Evolutionary conservation across 2,329 filamentous ascomycete species (phyloP).

Genomic region (Fusarium sp.): DNA sequence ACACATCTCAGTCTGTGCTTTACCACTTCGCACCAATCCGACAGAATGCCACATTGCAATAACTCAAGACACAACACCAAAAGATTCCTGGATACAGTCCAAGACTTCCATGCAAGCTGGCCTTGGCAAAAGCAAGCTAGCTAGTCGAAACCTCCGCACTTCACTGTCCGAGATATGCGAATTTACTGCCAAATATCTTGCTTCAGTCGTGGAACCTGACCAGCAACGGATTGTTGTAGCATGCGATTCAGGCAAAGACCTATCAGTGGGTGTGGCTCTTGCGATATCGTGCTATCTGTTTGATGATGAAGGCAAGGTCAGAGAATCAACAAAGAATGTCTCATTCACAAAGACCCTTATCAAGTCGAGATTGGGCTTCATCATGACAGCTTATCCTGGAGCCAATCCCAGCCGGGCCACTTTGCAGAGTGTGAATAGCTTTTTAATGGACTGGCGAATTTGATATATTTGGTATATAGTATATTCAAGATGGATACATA

Average conservation of each 20-base stretch:
- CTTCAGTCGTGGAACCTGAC: not conserved
- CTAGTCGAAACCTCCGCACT: conserved; percentile 83
- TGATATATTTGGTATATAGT: conserved; percentile 8
- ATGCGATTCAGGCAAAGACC: conserved; percentile 83
- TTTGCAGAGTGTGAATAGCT: conserved; percentile 91
- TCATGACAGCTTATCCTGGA: conserved; percentile 82
- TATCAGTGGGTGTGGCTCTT: conserved; percentile 82
- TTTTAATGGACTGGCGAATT: conserved; percentile 75
- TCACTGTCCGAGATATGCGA: conserved; percentile 73
- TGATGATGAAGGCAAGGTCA: conserved; percentile 69
- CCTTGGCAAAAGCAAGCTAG: conserved; percentile 79
- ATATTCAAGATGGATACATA: not conserved
- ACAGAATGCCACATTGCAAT: conserved; percentile 60
- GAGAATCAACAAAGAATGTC: conserved; percentile 41
- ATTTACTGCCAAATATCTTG: conserved; percentile 64
- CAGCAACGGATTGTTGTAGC: conserved; percentile 66
- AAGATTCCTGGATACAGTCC: conserved; percentile 57
- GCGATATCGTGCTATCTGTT: conserved; percentile 81
- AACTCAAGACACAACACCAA: conserved; percentile 58
- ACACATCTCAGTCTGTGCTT: conserved; percentile 54
- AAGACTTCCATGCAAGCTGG: conserved; percentile 67
- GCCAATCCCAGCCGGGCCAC: conserved; percentile 88
- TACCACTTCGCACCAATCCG: conserved; percentile 47
- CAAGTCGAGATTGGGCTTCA: conserved; percentile 81
- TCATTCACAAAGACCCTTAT: conserved; percentile 80